Percentiles rank a stretch among this genome's conserved stretches.
phyloP scores from a whole-genome alignment of 2,329 filamentous ascomycete genomes.

The Claviceps paspali region DNA sequence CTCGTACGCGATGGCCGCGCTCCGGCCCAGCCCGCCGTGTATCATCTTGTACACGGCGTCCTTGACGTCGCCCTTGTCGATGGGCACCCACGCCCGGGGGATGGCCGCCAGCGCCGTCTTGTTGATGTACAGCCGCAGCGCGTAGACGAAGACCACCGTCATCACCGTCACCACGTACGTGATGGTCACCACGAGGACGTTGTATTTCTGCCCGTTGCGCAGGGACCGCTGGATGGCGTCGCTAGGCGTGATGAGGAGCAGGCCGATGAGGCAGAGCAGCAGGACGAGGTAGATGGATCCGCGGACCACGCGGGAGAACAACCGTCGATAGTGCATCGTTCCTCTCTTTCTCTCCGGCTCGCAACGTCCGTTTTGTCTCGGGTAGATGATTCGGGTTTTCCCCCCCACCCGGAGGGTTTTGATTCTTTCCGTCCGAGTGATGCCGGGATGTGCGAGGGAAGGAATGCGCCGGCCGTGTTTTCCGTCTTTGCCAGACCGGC shows the following conservation, averaged over 20 bases:
- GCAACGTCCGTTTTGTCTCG: neutral
- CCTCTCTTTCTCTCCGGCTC: neutral
- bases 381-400: no score
- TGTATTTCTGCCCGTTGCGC: conserved; percentile 50
- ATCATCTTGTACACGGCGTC: conserved; percentile 65
- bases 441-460: no score
- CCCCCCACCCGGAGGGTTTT: no score
- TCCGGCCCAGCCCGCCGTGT: conserved; percentile 53
- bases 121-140: conserved; percentile 73
- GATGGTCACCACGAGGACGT: conserved; percentile 68
- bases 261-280: conserved; percentile 53
- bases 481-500: no score
- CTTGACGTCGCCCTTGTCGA: conserved; percentile 71
- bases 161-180: conserved; percentile 59
- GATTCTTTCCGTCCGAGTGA: no score
- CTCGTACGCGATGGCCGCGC: conserved; percentile 68
- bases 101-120: conserved; percentile 66
- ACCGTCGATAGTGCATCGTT: conserved; percentile 18
- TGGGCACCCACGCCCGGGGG: conserved; percentile 71
- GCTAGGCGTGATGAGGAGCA: conserved; percentile 66
- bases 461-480: no score
- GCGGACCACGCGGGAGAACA: conserved; percentile 69
- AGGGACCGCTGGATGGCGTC: conserved; percentile 71
- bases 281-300: conserved; percentile 62
- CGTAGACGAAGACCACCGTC: conserved; percentile 62